Evolutionary conservation across 2,329 filamentous ascomycete genomes (phyloP).

Genomic region (Lomentospora prolificans): DNA sequence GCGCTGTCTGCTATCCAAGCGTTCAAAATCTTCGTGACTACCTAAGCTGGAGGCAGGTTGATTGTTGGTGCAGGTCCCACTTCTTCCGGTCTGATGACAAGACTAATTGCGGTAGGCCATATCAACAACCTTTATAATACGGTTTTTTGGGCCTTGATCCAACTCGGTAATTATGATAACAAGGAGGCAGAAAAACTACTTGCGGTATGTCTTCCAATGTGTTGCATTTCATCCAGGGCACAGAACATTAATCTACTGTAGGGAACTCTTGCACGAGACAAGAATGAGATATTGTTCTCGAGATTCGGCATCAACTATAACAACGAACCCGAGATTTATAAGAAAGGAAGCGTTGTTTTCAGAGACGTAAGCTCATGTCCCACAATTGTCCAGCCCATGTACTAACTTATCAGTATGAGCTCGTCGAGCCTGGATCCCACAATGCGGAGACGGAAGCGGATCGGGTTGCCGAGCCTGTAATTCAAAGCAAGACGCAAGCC

Average conservation of each 20-base stretch:
- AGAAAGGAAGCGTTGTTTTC: slow-evolving; percentile 86
- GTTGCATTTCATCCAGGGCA: too few species aligned
- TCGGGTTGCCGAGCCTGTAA: slow-evolving; percentile 38
- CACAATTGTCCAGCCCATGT: not conserved
- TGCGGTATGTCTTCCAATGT: slow-evolving; percentile 40
- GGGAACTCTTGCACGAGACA: slow-evolving; percentile 78
- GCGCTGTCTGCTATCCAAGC: slow-evolving; percentile 82
- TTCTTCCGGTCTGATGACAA: not conserved
- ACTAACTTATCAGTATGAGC: slow-evolving; percentile 48
- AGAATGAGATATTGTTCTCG: slow-evolving; percentile 91
- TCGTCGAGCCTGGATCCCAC: slow-evolving; percentile 49
- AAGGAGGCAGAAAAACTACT: slow-evolving; percentile 74
- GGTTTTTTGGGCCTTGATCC: slow-evolving; percentile 84
- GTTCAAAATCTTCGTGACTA: slow-evolving; percentile 81
- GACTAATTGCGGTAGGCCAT: slow-evolving; percentile 50
- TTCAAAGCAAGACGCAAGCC: slow-evolving; percentile 65
- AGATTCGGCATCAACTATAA: slow-evolving; percentile 94
- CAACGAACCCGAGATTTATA: slow-evolving; percentile 84
- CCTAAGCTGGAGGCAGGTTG: slow-evolving; percentile 92
- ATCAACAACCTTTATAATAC: slow-evolving; percentile 99
- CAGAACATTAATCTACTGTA: slow-evolving; percentile 20
- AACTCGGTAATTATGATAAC: slow-evolving; percentile 62
- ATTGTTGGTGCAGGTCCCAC: slow-evolving; percentile 52
- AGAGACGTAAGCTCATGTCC: slow-evolving; percentile 57
- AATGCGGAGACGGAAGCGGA: slow-evolving; percentile 37